A percentile compares a stretch with the other conserved stretches of the same genome.
phyloP scores from a whole-genome alignment of 2,329 filamentous ascomycete genomes.

The Dactylonectria macrodidyma region DNA sequence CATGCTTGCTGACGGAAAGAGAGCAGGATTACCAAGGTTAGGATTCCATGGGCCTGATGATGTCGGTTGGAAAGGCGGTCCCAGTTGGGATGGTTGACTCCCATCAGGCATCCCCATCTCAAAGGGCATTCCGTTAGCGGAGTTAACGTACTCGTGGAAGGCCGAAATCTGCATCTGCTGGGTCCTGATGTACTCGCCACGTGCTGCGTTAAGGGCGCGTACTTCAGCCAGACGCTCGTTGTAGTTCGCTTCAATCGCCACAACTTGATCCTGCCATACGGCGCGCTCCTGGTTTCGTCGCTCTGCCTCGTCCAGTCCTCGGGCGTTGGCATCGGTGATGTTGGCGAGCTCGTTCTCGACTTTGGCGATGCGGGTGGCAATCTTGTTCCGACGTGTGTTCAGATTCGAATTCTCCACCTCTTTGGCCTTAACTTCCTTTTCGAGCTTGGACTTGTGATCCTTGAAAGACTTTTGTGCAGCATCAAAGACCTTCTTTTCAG shows the following conservation, averaged over 20 bases:
- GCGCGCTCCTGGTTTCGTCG: slow-evolving; percentile 67
- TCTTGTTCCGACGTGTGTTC: slow-evolving; percentile 80
- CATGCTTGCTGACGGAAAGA: slow-evolving; percentile 51
- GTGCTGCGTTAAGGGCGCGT: slow-evolving; percentile 48
- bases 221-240: slow-evolving; percentile 60
- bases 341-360: slow-evolving; percentile 80
- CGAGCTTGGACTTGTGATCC: slow-evolving; percentile 72
- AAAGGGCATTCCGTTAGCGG: slow-evolving; percentile 51
- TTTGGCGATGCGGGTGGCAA: slow-evolving; percentile 79
- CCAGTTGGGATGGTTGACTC: slow-evolving; percentile 43
- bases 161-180: slow-evolving; percentile 52
- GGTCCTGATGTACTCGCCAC: slow-evolving; percentile 50
- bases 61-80: slow-evolving; percentile 44
- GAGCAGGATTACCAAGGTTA: slow-evolving; percentile 52
- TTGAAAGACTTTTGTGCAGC: slow-evolving; percentile 68
- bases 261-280: slow-evolving; percentile 63
- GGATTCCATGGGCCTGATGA: slow-evolving; percentile 52
- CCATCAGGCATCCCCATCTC: slow-evolving; percentile 47
- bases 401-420: slow-evolving; percentile 75
- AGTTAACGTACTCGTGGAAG: slow-evolving; percentile 52
- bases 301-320: slow-evolving; percentile 75
- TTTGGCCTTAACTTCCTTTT: slow-evolving; percentile 74
- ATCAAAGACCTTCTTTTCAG: slow-evolving; percentile 74
- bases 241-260: slow-evolving; percentile 62
- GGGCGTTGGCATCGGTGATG: slow-evolving; percentile 77